phyloP scores from a whole-genome alignment of 2,329 filamentous ascomycete genomes.

The Pseudomassariella vexata region DNA sequence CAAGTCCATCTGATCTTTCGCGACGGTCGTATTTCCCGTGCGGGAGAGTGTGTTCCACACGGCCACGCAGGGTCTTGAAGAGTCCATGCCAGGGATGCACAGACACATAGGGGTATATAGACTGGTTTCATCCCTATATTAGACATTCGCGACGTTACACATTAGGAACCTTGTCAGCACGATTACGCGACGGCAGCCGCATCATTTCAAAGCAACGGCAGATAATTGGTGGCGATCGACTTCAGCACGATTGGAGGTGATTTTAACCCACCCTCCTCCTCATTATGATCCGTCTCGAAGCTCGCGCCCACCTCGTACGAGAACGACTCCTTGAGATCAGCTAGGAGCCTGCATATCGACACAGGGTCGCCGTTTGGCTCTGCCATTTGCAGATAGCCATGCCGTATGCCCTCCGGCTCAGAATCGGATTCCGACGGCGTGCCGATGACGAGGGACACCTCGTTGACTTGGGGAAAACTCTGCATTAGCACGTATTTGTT shows the following conservation, averaged over 20 bases:
- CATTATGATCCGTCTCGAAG: slow-evolving; percentile 14
- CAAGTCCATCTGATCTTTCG: too few relatives aligned
- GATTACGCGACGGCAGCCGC: too few relatives aligned
- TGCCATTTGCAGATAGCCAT: slow-evolving; percentile 7
- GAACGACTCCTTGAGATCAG: slow-evolving; percentile 22
- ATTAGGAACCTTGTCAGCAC: too few relatives aligned
- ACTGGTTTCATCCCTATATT: too few relatives aligned
- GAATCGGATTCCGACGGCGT: neutral
- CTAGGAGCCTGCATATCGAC: slow-evolving; percentile 14
- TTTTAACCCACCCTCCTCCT: slow-evolving; percentile 9
- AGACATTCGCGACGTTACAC: too few relatives aligned
- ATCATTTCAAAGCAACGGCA: slow-evolving; percentile 3
- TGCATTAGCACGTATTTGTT: slow-evolving; percentile 41
- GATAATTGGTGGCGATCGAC: slow-evolving; percentile 13
- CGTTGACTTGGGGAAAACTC: slow-evolving; percentile 31
- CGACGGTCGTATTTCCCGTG: too few relatives aligned
- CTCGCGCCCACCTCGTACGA: slow-evolving; percentile 21
- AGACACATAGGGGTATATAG: too few relatives aligned
- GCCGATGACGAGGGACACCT: slow-evolving; percentile 30
- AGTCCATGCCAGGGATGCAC: too few relatives aligned
- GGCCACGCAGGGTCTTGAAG: too few relatives aligned
- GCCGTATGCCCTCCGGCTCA: neutral
- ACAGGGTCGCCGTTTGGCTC: slow-evolving; percentile 6
- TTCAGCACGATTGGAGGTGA: slow-evolving; percentile 22
- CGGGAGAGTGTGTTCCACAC: too few relatives aligned